Percentiles rank a stretch among this genome's conserved stretches.
Evolutionary conservation across 2,329 filamentous ascomycete genomes (phyloP).

Genomic region (Cryphonectria japonica): DNA sequence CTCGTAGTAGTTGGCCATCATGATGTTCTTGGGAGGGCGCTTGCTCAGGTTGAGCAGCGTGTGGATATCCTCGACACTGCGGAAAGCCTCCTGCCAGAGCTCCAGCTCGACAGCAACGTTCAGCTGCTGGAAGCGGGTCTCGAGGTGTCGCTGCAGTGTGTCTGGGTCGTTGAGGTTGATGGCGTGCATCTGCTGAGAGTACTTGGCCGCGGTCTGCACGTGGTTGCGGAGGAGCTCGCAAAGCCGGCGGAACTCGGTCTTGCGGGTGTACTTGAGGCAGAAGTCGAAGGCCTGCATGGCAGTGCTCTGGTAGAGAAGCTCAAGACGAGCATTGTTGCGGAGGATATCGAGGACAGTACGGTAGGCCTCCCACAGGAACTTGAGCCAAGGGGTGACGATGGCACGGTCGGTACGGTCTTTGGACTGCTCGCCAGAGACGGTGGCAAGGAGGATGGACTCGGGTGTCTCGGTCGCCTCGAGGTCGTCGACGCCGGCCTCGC

Average conservation of each 20-base stretch:
- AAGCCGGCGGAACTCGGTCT: conserved; percentile 98
- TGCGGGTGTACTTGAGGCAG: conserved; percentile 95
- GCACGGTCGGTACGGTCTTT: conserved; percentile 96
- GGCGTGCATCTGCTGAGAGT: conserved; percentile 97
- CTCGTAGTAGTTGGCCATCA: conserved; percentile 99
- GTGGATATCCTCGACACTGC: conserved; percentile 98
- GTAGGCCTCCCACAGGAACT: conserved; percentile 99
- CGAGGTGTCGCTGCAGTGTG: conserved; percentile 93
- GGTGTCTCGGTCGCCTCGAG: conserved; percentile 96
- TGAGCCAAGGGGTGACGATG: conserved; percentile 98
- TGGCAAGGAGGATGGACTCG: conserved; percentile 96
- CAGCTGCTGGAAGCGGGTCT: conserved; percentile 97
- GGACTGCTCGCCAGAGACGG: conserved; percentile 96
- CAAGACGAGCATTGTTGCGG: conserved; percentile 96
- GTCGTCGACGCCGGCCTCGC: conserved; percentile 83
- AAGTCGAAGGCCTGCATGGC: conserved; percentile 99
- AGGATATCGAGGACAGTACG: conserved; percentile 97
- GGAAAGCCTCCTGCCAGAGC: conserved; percentile 99
- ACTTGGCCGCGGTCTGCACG: conserved; percentile 98
- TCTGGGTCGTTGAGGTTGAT: conserved; percentile 99
- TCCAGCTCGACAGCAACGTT: conserved; percentile 98
- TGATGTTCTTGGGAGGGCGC: conserved; percentile 95
- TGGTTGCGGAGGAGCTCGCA: conserved; percentile 98
- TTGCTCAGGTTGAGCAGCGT: conserved; percentile 97
- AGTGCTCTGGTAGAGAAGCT: conserved; percentile 97